These are phyloP conservation scores for Astragalus glycyphyllos DNA, from an alignment of 306 rosid genomes.

Conservation along the genomic window DNA sequence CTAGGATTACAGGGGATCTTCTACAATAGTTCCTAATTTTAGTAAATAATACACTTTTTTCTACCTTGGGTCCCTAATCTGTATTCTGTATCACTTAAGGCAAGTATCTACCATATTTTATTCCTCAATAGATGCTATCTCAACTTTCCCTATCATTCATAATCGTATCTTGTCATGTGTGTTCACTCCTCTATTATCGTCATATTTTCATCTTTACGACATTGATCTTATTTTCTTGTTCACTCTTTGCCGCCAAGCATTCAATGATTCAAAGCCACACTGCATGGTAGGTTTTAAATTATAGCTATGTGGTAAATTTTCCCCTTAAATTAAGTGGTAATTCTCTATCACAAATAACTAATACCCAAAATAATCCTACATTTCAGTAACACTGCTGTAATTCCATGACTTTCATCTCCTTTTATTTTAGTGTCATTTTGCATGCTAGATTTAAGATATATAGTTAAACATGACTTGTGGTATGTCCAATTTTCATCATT, in stretches of 20 bases:
- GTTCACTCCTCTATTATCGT: neutral
- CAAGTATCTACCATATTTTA: neutral
- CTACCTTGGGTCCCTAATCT: no score
- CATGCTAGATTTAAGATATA: no score
- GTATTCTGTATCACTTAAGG: neutral
- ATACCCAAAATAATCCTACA: no score
- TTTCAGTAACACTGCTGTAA: no score
- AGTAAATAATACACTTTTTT: no score
- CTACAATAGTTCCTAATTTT: no score
- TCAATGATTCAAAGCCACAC: neutral
- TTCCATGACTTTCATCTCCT: no score
- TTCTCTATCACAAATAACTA: neutral
- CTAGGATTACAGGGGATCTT: no score
- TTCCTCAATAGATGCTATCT: neutral
- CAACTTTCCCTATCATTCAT: neutral
- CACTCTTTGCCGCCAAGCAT: neutral
- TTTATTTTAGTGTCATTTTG: no score
- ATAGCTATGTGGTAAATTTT: neutral
- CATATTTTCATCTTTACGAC: neutral
- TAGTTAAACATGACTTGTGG: no score
- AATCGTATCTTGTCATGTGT: neutral
- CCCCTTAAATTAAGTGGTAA: neutral
- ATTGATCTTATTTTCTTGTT: neutral
- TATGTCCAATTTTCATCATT: no score
- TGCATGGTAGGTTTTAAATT: neutral